Base-by-base conservation (phyloP, 108 stramenopile species). In the Cyclostephanos tholiformis region DNA sequence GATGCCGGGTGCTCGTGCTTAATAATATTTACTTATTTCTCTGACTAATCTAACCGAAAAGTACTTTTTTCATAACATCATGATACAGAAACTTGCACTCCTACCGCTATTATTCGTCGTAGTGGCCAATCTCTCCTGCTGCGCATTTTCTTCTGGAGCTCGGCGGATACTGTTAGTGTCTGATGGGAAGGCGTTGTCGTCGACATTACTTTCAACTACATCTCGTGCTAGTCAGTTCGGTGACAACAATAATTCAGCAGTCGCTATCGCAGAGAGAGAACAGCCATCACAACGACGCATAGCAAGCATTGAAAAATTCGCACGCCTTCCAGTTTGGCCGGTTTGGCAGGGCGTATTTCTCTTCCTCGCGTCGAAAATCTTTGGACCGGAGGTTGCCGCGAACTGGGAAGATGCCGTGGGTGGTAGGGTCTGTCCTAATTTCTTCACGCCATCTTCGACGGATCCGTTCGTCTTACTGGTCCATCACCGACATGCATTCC, bases 401-500 rank as follows among this genome's bases (percentile, higher is more conserved):
- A 58, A 71, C 46, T 60, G 85, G 58, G 92, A 91, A 75, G 74
- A 91, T 49, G 26, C 23, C 12, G 43, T 89, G 8, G 90, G 90
- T 22, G 90, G 90, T 17, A 71, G 89, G 1, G 92, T 94, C 39
- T 91, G 89, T 82, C 92, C 92, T 75, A 94, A 90, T 44, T 86
- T 88, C 64, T 88, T 87, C 36, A 14, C 64, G n/a, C 41, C 73
- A 1, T 61, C 69, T 62, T 12, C 49, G 27, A 89, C 89, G n/a
- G 78, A 86, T 23, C 95, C 95, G 4, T 95, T 95, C 69, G 69
- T 95, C 4, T 61, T 95, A 75, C 69, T 95, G 64, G 95, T 91
- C 1, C 95, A 96, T 79, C 95, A 96, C 60, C 72, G 82, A 25
- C 95, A 96, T 77, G 75, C 85, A 17, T 96, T 96, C 74, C 76